These are phyloP conservation scores for Castanea mollissima DNA, from an alignment of 306 rosid species.

Conservation along the genomic window DNA sequence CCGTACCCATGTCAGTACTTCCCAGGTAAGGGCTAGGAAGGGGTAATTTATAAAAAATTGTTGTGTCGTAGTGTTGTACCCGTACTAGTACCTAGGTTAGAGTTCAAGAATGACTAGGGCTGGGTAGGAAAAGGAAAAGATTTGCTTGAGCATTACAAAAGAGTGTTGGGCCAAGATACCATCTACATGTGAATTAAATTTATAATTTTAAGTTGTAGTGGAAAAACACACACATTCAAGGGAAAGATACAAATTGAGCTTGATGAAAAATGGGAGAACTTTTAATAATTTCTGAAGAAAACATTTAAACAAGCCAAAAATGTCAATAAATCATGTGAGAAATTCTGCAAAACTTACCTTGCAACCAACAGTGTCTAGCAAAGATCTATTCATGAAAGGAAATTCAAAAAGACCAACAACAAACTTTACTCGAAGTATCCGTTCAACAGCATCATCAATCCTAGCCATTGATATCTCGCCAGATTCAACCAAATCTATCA, in stretches of 20 bases:
- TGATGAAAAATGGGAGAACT: not conserved
- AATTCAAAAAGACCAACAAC: constrained; percentile 51
- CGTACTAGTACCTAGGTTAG: no score
- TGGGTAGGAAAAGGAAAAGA: no score
- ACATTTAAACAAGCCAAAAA: not conserved
- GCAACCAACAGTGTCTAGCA: constrained; percentile 54
- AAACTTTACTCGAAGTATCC: constrained; percentile 56
- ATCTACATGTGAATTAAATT: no score
- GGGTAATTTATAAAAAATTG: no score
- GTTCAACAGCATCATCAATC: constrained; percentile 53
- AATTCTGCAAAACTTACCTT: constrained; percentile 27
- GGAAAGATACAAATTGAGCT: constrained; percentile 6
- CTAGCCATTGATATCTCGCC: constrained; percentile 40
- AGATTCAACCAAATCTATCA: constrained; percentile 36
- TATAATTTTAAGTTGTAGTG: no score
- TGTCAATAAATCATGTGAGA: constrained; percentile 11
- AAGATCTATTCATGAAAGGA: constrained; percentile 36
- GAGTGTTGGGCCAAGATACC: no score
- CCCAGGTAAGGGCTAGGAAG: no score
- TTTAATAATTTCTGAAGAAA: constrained; percentile 2
- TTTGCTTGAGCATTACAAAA: no score
- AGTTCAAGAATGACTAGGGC: no score
- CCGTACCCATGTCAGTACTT: no score
- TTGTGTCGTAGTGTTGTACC: no score
- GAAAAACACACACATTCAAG: not conserved